These are phyloP conservation scores for Colletotrichum tanaceti DNA, from an alignment of 2,329 filamentous ascomycete species.

Conservation along the genomic window DNA sequence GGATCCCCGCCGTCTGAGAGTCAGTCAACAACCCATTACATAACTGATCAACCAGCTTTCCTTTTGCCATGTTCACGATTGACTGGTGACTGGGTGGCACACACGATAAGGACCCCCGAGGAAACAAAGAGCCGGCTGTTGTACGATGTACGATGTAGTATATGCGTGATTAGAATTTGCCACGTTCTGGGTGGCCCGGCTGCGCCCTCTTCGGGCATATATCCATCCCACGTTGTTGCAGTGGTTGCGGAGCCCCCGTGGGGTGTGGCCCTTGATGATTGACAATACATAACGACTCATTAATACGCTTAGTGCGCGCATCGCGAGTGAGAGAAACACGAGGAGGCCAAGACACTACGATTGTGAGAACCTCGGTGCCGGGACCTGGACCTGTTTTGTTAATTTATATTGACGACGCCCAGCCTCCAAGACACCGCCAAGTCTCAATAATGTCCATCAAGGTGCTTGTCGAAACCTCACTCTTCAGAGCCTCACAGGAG, in stretches of 20 bases:
- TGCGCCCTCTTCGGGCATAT: constrained; percentile 3
- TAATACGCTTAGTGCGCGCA: not conserved
- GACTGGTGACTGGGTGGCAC: too few species aligned
- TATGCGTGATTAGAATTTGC: constrained; percentile 25
- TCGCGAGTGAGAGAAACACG: constrained; percentile 14
- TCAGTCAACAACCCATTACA: constrained; percentile 11
- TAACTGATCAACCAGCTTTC: constrained; percentile 14
- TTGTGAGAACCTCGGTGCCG: not conserved
- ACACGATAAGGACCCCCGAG: not conserved
- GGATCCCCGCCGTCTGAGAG: not conserved
- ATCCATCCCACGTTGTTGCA: constrained; percentile 18
- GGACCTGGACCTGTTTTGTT: not conserved
- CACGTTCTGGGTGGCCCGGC: not conserved
- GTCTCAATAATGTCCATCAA: constrained; percentile 21
- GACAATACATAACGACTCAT: too few species aligned
- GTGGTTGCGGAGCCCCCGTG: constrained; percentile 24
- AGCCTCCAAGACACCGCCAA: constrained; percentile 3
- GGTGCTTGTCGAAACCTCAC: constrained; percentile 25
- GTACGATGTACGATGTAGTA: too few species aligned
- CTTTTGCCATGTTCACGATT: not conserved
- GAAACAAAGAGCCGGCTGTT: not conserved
- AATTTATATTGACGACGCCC: constrained; percentile 25
- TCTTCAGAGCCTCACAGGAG: constrained; percentile 20
- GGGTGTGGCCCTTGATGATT: not conserved
- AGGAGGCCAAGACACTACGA: constrained; percentile 15